Evolutionary conservation across 306 rosid species (phyloP).

Genomic region (Cicer cuneatum): DNA sequence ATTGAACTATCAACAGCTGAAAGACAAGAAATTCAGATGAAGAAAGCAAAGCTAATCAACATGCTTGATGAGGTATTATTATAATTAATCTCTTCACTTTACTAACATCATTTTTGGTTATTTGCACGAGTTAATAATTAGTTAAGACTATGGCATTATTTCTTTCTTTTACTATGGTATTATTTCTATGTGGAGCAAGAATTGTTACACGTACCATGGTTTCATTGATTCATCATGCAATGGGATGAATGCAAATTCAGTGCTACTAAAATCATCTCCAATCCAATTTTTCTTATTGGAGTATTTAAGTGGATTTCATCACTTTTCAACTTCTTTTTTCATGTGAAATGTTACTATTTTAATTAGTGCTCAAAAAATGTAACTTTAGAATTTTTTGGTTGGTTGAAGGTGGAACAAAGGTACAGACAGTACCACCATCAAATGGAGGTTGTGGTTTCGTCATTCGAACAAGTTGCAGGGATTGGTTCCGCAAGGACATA

Average conservation of each 20-base stretch:
- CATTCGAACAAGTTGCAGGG: constrained; percentile 92
- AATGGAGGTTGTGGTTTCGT: constrained; percentile 84
- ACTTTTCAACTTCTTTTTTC: no score
- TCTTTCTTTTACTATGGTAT: no score
- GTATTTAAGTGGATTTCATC: no score
- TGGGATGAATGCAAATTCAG: neutral
- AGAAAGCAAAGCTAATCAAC: constrained; percentile 86
- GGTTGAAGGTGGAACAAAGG: constrained; percentile 84
- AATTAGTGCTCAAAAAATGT: no score
- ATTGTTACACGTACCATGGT: neutral
- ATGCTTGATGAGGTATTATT: constrained; percentile 96
- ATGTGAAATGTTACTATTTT: no score
- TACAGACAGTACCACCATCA: constrained; percentile 96
- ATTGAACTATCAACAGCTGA: constrained; percentile 81
- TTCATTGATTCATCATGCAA: neutral
- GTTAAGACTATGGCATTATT: neutral
- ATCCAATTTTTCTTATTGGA: no score
- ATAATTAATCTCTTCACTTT: neutral
- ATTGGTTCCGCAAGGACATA: constrained; percentile 82
- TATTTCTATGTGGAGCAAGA: no score
- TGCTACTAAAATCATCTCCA: neutral
- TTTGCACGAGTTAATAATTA: neutral
- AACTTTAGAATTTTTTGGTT: no score
- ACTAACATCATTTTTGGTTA: neutral
- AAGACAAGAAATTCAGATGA: constrained; percentile 96